Percentiles rank a stretch among this genome's conserved stretches.
Conservation (phyloP, 441 rosid genomes). For the Flueggea neowawraea region DNA sequence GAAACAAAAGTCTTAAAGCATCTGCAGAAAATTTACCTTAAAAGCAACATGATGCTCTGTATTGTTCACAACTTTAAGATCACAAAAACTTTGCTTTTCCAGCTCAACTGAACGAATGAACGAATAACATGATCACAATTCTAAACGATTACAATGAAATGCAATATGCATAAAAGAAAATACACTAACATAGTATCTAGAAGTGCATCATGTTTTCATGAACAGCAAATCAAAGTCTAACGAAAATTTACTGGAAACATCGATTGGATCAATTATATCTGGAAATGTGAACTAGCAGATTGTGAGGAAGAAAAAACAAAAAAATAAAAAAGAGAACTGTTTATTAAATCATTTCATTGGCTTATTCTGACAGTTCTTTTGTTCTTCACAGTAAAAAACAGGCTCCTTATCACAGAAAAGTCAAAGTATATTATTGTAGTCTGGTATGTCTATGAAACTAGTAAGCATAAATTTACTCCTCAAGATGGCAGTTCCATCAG, state of each 20-base stretch:
- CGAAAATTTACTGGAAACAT: too few species aligned
- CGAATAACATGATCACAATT: constrained; percentile 16
- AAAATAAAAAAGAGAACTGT: too few species aligned
- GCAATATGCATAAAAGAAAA: neutral
- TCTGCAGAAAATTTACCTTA: constrained; percentile 46
- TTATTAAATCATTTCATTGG: neutral
- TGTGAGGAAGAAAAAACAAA: too few species aligned
- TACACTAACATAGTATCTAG: neutral
- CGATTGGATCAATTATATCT: too few species aligned
- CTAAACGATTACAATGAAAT: neutral
- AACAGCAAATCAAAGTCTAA: neutral
- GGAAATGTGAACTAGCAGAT: too few species aligned
- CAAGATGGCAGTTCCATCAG: neutral
- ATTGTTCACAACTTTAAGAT: constrained; percentile 87
- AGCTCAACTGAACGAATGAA: constrained; percentile 64
- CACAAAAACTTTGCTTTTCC: constrained; percentile 79
- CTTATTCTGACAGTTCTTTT: neutral
- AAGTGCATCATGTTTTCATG: constrained; percentile 10
- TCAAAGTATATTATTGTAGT: neutral
- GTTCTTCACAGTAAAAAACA: neutral
- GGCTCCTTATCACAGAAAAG: neutral
- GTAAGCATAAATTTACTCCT: neutral
- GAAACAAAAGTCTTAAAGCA: neutral
- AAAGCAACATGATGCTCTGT: constrained; percentile 90
- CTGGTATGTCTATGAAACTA: neutral